Base-by-base conservation (phyloP, 140 eudicot species). In the Senecio squalidus region DNA sequence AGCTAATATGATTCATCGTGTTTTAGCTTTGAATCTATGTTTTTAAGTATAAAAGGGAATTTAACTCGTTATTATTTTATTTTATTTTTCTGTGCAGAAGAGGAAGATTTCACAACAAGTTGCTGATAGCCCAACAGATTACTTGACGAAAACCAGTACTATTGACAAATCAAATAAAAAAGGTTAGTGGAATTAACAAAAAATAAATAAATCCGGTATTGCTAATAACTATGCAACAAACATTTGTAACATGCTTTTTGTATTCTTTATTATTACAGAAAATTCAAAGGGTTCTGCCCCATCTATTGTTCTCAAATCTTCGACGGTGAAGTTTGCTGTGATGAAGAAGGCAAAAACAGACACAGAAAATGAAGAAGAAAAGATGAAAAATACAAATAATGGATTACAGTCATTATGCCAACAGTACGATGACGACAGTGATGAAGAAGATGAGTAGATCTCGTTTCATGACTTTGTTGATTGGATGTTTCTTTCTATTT, bases 361-460 rank as follows among this genome's bases (percentile, higher is more conserved):
- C 2, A 25, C 46, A 30, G 30, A 24, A 4, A 43, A 52, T 49
- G 67, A 67, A 52, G 58, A 55, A 17, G 41, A 51, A 27, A 53
- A 27, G 66, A 9, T 9, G 1, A 39, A 67, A 10, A 23, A 5
- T 47, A 26, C 60, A 26, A 71, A 46, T 62, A 27, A 10, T 31
- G 82, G 55, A 51, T 61, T 80, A 4, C 68, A 22, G 28, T 80
- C 82, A 0, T 61, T 75, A 27, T 62, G 79, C 16, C 79, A 80
- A 49, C 49, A 75, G n/a, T 68, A 75, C 24, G 81, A 66, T 18
- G 80, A 65, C 15, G 57, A 58, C 15, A 73, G 54, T 17, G 86
- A 71, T 36, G 81, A 79, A 40, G 64, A 47, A n/a, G n/a, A n/a
- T n/a, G n/a, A n/a, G n/a, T n/a, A n/a, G n/a, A n/a, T n/a, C n/a